Conservation (phyloP, 495 filamentous ascomycete genomes). For the Tuber melanosporum region DNA sequence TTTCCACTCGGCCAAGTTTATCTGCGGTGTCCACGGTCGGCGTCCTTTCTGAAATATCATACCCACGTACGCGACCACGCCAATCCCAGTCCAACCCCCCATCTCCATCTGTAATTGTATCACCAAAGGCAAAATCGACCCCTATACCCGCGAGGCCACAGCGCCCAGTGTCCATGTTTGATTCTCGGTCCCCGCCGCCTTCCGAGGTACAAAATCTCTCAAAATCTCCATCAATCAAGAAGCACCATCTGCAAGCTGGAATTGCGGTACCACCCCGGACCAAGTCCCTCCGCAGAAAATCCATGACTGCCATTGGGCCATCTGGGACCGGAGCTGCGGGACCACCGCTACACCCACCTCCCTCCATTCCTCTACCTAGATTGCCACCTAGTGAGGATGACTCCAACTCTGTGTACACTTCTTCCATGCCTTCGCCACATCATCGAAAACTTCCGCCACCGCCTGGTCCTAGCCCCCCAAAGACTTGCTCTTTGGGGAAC, state of each 20-base stretch:
- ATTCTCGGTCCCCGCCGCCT: constrained; percentile 25
- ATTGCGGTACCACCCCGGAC: constrained; percentile 28
- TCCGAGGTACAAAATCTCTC: constrained; percentile 9
- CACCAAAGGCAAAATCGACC: constrained; percentile 19
- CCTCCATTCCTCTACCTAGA: constrained; percentile 35
- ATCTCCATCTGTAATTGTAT: constrained; percentile 28
- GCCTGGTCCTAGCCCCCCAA: constrained; percentile 15
- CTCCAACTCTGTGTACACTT: constrained; percentile 25
- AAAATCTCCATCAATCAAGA: constrained; percentile 17
- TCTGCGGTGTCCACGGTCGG: constrained; percentile 26
- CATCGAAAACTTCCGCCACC: constrained; percentile 19
- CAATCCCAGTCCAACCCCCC: constrained; percentile 16
- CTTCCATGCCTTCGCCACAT: constrained; percentile 19
- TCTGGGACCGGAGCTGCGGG: constrained; percentile 13
- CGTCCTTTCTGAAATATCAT: constrained; percentile 25
- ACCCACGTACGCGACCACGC: constrained; percentile 19
- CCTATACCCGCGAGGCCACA: constrained; percentile 15
- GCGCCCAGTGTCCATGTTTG: constrained; percentile 40
- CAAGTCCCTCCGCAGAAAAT: constrained; percentile 37
- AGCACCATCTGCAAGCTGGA: constrained; percentile 22
- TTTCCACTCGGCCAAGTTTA: constrained; percentile 33
- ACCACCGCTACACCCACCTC: constrained; percentile 36
- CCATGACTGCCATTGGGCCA: constrained; percentile 35
- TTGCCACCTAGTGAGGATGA: constrained; percentile 23
- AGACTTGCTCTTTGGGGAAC: constrained; percentile 26